Evolutionary conservation across 2,329 filamentous ascomycete genomes (phyloP).

Genomic region (Cercospora sp.): DNA sequence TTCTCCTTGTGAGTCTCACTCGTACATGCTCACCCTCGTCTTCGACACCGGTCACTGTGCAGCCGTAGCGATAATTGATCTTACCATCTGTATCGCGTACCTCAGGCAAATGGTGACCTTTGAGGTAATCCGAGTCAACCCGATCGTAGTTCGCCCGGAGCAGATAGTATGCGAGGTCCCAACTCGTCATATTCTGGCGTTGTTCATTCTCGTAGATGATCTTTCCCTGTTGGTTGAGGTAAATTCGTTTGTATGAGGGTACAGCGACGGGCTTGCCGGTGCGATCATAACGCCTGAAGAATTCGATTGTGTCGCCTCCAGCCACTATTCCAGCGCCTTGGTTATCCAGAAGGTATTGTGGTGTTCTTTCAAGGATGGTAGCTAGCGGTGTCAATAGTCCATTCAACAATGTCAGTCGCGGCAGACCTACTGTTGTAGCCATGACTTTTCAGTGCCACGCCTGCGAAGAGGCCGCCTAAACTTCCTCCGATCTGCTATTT

Average conservation of each 20-base stretch:
- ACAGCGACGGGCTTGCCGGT: constrained; percentile 39
- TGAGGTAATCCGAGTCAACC: constrained; percentile 36
- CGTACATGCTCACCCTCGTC: constrained; percentile 34
- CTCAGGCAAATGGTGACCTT: constrained; percentile 29
- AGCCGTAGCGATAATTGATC: constrained; percentile 37
- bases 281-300: constrained; percentile 48
- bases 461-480: constrained; percentile 34
- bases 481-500: constrained; percentile 34
- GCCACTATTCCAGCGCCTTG: constrained; percentile 53
- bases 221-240: constrained; percentile 33
- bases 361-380: constrained; percentile 44
- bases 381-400: constrained; percentile 7
- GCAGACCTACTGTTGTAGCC: constrained; percentile 31
- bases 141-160: constrained; percentile 51
- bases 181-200: constrained; percentile 50
- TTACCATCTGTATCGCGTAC: constrained; percentile 28
- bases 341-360: constrained; percentile 46
- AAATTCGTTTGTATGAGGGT: constrained; percentile 31
- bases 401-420: neutral
- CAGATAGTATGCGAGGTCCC: constrained; percentile 49
- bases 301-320: constrained; percentile 47
- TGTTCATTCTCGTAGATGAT: constrained; percentile 36
- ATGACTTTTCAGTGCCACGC: constrained; percentile 33
- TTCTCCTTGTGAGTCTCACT: constrained; percentile 31
- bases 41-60: constrained; percentile 34